Evolutionary conservation across 169 alveolate genomes (phyloP).

Genomic region (Plasmodium falciparum): DNA sequence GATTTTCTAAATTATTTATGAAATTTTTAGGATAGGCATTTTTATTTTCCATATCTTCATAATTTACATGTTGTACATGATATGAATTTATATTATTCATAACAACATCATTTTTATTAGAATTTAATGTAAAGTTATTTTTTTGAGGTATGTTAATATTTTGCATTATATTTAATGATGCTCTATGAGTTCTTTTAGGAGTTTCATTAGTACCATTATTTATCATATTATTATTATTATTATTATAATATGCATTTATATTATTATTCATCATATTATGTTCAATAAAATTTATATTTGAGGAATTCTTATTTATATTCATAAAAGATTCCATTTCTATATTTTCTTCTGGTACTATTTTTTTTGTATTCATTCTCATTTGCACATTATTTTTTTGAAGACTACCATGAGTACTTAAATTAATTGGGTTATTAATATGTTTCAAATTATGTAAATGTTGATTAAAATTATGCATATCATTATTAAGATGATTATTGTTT

Average conservation of each 20-base stretch:
- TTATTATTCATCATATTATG: slow-evolving; percentile 8
- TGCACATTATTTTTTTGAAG: slow-evolving; percentile 9
- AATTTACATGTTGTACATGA: slow-evolving; percentile 12
- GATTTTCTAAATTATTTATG: not conserved
- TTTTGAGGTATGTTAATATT: slow-evolving; percentile 32
- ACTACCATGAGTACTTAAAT: not conserved
- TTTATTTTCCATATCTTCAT: slow-evolving; percentile 17
- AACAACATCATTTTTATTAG: slow-evolving; percentile 19
- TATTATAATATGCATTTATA: not conserved
- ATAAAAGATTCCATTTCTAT: slow-evolving; percentile 17
- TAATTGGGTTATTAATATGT: not conserved
- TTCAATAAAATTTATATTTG: not conserved
- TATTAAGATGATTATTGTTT: slow-evolving; percentile 1
- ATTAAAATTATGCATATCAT: not conserved
- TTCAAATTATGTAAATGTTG: no score
- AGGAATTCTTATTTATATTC: slow-evolving; percentile 3
- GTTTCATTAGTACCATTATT: slow-evolving; percentile 4
- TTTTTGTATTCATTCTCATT: slow-evolving; percentile 12
- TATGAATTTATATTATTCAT: slow-evolving; percentile 22
- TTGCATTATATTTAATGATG: slow-evolving; percentile 17
- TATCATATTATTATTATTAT: not conserved
- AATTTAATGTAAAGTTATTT: slow-evolving; percentile 5
- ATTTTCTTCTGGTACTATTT: slow-evolving; percentile 2
- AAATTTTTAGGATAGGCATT: not conserved
- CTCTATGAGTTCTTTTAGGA: slow-evolving; percentile 1